Evolutionary conservation across 208 protist genomes (phyloP), one percentile per base, ranked within the genome.

Genomic region (Acanthamoeba lenticulata): DNA sequence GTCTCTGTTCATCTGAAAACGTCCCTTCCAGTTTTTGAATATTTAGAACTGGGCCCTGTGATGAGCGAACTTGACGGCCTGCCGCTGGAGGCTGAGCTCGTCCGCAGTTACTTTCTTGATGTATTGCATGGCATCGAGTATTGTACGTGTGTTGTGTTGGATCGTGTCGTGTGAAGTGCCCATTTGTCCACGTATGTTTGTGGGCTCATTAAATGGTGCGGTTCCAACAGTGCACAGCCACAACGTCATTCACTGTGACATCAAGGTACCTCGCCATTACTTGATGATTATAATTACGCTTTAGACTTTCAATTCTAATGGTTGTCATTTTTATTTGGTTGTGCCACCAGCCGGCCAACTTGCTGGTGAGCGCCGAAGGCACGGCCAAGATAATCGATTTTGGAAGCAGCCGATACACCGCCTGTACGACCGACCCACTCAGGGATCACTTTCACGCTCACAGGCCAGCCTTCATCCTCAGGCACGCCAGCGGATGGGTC

Each of bases 371-470:
- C 32, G 60, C 57, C 15, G 49, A 65, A 36, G 57, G 86, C 38
- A 34, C 29, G 24, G 55, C 32, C 34, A 92, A 92, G 57, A 65
- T 92, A 29, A 92, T 92, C 24, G 86, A 92, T 45, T 92, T 92
- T 42, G 86, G 86, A 19, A 74, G 47, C 55, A 72, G 55, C 86
- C 27, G 38, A 57, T 88, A 47, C 11, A 40, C 21, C 15, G 34
- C 21, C 21, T 27, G n/a, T 29, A 21, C 24, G 38, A 36, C 13
- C 7, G 29, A 7, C 34, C 67, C 24, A 77, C 67, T 9, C 29
- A 27, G 60, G 19, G 5, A 13, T 27, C 4, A 57, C 49, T 9
- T 27, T 7, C 11, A 57, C 24, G 1, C 49, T 1, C 24, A 21
- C 49, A 15, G 19, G 52, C 52, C 52, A 15, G 21, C 57, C 24